These are phyloP conservation scores for Physcomitrellopsis africana DNA, from an alignment of 225 moss, liverwort and hornwort species.

Conservation along the genomic window DNA sequence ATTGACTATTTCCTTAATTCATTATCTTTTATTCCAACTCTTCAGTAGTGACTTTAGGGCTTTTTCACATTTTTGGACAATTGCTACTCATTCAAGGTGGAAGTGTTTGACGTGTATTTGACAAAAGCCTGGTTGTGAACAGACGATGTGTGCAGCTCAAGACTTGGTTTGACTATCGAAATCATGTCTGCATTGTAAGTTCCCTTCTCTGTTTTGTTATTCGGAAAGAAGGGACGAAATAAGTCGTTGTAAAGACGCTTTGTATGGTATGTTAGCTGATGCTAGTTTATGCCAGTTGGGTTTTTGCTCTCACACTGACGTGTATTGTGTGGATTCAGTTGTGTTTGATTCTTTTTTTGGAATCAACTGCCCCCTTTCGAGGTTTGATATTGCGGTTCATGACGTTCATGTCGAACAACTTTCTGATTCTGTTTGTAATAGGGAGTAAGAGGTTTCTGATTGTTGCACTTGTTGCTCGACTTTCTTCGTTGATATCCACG, in stretches of 20 bases:
- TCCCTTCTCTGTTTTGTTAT: background rate
- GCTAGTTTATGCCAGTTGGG: slow-evolving; percentile 11
- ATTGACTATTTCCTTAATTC: too few relatives aligned
- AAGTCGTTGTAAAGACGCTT: background rate
- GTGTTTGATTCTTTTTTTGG: slow-evolving; percentile 9
- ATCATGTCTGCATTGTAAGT: slow-evolving; percentile 80
- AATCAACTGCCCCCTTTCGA: background rate
- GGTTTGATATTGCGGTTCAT: slow-evolving; percentile 15
- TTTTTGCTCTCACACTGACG: slow-evolving; percentile 8
- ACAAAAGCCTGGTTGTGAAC: slow-evolving; percentile 31
- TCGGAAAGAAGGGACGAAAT: background rate
- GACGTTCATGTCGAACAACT: background rate
- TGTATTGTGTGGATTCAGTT: slow-evolving; percentile 25
- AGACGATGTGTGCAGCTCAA: slow-evolving; percentile 83
- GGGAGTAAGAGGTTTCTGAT: background rate
- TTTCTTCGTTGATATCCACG: background rate
- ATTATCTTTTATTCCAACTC: too few relatives aligned
- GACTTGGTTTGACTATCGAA: slow-evolving; percentile 85
- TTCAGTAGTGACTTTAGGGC: too few relatives aligned
- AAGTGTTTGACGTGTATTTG: background rate
- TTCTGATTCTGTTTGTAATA: too few relatives aligned
- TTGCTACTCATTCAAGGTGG: background rate
- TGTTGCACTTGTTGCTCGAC: background rate
- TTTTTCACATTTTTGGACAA: too few relatives aligned
- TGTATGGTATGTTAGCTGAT: background rate